phyloP scores from a whole-genome alignment of 768 basidiomycete genomes.

The Rhizopogon vulgaris region DNA sequence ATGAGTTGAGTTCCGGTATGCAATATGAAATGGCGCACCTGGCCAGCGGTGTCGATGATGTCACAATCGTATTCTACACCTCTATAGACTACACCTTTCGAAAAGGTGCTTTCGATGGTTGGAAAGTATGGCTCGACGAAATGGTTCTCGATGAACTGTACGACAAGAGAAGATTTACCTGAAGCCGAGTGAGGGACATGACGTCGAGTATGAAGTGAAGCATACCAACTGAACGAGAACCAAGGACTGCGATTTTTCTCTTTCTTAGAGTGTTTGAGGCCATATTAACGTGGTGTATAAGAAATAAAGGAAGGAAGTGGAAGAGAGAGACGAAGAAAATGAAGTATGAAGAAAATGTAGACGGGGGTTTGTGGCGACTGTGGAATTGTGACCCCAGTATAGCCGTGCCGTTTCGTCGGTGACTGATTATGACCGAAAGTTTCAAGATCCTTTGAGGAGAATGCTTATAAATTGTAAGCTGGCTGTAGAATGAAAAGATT shows the following conservation, averaged over 20 bases:
- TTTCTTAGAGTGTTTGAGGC: constrained; percentile 50
- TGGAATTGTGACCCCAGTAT: constrained; percentile 16
- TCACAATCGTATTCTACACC: constrained; percentile 93
- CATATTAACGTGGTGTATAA: constrained; percentile 15
- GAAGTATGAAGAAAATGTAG: constrained; percentile 14
- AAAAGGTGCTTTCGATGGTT: constrained; percentile 85
- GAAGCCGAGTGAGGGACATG: constrained; percentile 17
- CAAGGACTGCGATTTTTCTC: constrained; percentile 85
- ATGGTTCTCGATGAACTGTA: constrained; percentile 89
- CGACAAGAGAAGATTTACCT: constrained; percentile 93
- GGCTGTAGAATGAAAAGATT: constrained; percentile 1
- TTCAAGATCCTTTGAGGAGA: too few relatives aligned
- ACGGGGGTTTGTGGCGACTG: constrained; percentile 11
- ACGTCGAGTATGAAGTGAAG: constrained; percentile 18
- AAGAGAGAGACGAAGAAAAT: constrained; percentile 9
- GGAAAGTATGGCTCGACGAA: constrained; percentile 94
- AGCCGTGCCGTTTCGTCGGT: constrained; percentile 24
- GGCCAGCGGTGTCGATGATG: constrained; percentile 97
- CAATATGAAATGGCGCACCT: constrained; percentile 44
- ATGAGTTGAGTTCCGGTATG: constrained; percentile 5
- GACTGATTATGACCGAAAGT: neutral
- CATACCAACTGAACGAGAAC: constrained; percentile 82
- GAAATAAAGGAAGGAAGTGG: constrained; percentile 6
- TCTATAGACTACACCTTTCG: constrained; percentile 81
- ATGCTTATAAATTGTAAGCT: too few relatives aligned